Conservation (phyloP, 768 basidiomycete genomes). For the Tephrocybe rancida region DNA sequence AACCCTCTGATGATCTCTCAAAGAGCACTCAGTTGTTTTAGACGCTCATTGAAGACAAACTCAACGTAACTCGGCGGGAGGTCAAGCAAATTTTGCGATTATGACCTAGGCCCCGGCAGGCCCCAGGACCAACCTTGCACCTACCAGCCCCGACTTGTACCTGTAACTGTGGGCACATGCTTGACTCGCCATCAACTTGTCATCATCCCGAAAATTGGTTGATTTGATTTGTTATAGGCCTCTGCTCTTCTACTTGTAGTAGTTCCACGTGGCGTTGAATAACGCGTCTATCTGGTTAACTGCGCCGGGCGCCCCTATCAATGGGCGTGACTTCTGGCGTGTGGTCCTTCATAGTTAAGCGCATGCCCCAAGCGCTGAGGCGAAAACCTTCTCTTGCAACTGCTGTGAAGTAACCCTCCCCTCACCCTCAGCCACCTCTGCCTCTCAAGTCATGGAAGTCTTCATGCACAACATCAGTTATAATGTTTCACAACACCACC, state of each 20-base stretch:
- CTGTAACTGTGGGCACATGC: too few relatives aligned
- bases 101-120: background rate
- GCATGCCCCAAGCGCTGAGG: too few relatives aligned
- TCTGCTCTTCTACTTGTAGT: background rate
- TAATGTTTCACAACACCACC: conserved; percentile 26
- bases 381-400: background rate
- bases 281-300: background rate
- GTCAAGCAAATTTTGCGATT: conserved; percentile 52
- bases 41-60: conserved; percentile 62
- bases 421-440: conserved; percentile 3
- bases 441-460: conserved; percentile 37
- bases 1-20: background rate
- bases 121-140: too few relatives aligned
- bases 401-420: background rate
- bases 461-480: conserved; percentile 40
- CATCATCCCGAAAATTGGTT: too few relatives aligned
- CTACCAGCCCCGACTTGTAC: too few relatives aligned
- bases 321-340: background rate
- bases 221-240: background rate
- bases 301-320: background rate
- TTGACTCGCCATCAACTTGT: too few relatives aligned
- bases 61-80: conserved; percentile 60
- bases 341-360: too few relatives aligned
- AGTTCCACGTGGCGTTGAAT: background rate
- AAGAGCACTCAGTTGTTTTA: conserved; percentile 27